Evolutionary conservation across 352 stramenopile species (phyloP).

Genomic region (Globisporangium paroecandrum): DNA sequence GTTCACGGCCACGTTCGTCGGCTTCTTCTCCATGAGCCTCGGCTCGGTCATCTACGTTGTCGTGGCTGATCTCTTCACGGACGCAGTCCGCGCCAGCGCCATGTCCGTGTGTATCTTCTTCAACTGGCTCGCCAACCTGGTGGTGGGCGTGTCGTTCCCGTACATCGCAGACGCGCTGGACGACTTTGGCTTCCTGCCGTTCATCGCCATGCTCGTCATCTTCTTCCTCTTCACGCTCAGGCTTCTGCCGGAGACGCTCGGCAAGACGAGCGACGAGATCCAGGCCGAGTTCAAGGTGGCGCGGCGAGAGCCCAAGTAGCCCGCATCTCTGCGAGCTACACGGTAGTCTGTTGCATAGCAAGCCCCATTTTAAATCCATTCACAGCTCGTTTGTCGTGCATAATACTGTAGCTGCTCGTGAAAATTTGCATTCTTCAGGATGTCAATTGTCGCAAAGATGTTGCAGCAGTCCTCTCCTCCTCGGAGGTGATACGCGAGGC

Average conservation of each 20-base stretch:
- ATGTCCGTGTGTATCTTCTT: constrained; percentile 42
- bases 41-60: constrained; percentile 53
- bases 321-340: too few species aligned
- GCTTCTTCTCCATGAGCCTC: constrained; percentile 43
- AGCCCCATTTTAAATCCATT: too few species aligned
- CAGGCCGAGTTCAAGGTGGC: constrained; percentile 29
- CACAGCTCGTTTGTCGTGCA: too few species aligned
- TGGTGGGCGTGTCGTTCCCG: constrained; percentile 52
- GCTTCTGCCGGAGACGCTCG: constrained; percentile 51
- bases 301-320: too few species aligned
- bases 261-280: constrained; percentile 61
- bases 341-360: too few species aligned
- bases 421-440: too few species aligned
- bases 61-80: constrained; percentile 47
- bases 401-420: too few species aligned
- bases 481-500: too few species aligned
- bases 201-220: constrained; percentile 40
- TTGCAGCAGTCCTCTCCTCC: too few species aligned
- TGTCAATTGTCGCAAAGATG: too few species aligned
- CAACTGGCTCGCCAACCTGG: constrained; percentile 52
- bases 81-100: constrained; percentile 42
- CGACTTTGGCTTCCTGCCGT: constrained; percentile 44
- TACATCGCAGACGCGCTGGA: constrained; percentile 43
- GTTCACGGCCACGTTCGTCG: constrained; percentile 46
- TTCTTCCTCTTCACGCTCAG: constrained; percentile 43